These are phyloP conservation scores for Gossypium gossypioides DNA, from an alignment of 441 rosid genomes.

Conservation along the genomic window DNA sequence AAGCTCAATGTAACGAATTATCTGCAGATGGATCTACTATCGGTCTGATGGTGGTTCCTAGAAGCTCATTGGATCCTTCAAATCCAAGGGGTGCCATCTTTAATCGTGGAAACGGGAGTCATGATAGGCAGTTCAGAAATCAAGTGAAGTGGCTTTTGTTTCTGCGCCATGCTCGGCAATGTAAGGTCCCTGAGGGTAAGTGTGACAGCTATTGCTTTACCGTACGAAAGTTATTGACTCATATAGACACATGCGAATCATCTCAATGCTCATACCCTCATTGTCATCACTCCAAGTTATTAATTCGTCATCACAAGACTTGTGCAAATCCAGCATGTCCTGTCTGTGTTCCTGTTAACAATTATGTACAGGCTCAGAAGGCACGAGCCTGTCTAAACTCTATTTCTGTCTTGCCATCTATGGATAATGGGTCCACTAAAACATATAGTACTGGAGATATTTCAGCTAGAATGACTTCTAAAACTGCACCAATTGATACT, in stretches of 20 bases:
- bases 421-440: conserved; percentile 34
- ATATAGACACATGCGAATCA: conserved; percentile 63
- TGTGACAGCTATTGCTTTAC: conserved; percentile 65
- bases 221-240: conserved; percentile 66
- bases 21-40: conserved; percentile 54
- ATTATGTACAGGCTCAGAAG: conserved; percentile 44
- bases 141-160: conserved; percentile 88
- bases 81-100: conserved; percentile 33
- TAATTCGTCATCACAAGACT: conserved; percentile 59
- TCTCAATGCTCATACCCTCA: conserved; percentile 68
- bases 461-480: conserved; percentile 36
- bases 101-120: conserved; percentile 52
- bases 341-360: conserved; percentile 84
- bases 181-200: conserved; percentile 82
- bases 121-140: conserved; percentile 58
- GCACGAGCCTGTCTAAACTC: conserved; percentile 38
- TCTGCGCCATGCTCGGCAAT: conserved; percentile 80
- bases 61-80: conserved; percentile 39
- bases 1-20: conserved; percentile 66
- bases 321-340: conserved; percentile 78
- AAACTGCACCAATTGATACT: conserved; percentile 35
- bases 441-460: conserved; percentile 35
- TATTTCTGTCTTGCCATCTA: conserved; percentile 29
- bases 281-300: conserved; percentile 60
- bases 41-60: conserved; percentile 36